Conservation (phyloP, 2,329 filamentous ascomycete genomes). For the Cordyceps tenuipes region DNA sequence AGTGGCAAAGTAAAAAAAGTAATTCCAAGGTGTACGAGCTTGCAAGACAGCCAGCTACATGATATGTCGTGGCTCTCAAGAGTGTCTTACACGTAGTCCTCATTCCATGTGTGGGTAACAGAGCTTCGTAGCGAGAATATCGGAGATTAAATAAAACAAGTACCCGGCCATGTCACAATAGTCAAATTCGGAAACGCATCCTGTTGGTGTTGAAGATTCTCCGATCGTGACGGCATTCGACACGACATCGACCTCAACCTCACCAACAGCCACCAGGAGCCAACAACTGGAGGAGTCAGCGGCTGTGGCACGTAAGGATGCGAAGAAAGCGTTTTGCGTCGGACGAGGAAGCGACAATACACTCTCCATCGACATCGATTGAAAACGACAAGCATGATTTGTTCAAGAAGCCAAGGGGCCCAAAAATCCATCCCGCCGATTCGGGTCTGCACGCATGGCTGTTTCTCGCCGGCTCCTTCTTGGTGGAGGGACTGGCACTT, state of each 20-base stretch:
- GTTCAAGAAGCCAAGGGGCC: neutral
- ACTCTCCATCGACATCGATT: neutral
- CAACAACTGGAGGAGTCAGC: too few relatives aligned
- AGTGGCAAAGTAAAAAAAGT: neutral
- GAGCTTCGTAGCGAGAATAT: neutral
- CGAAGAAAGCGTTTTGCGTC: neutral
- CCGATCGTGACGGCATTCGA: neutral
- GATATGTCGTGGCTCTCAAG: neutral
- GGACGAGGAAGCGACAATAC: neutral
- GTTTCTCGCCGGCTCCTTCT: slow-evolving; percentile 19
- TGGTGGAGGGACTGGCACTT: slow-evolving; percentile 16
- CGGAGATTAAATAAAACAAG: slow-evolving; percentile 1
- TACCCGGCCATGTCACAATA: neutral
- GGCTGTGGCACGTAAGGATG: neutral
- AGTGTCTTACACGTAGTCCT: neutral
- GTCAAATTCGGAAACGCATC: neutral
- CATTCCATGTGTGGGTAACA: neutral
- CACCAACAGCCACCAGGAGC: neutral
- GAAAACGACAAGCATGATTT: neutral
- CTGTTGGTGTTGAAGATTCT: neutral
- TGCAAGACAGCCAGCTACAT: neutral
- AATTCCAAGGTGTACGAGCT: neutral
- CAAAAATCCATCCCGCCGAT: neutral
- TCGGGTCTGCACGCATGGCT: slow-evolving; percentile 28
- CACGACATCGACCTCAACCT: neutral